These are phyloP conservation scores for Gynandropsis gynandra DNA, from an alignment of 345 rosid species.

Conservation along the genomic window DNA sequence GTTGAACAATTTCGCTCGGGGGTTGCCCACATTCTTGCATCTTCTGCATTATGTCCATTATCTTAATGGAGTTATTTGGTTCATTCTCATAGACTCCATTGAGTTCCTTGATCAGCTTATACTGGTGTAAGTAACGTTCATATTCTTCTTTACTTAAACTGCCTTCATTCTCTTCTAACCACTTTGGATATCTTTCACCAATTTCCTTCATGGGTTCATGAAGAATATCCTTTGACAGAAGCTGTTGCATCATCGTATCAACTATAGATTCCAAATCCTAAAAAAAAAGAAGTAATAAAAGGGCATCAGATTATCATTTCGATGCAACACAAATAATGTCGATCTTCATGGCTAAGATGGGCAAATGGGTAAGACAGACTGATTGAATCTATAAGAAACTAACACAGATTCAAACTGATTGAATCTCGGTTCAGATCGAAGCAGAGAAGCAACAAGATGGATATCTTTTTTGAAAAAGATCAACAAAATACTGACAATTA, in stretches of 20 bases:
- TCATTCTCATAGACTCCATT: conserved; percentile 75
- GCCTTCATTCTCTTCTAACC: conserved; percentile 75
- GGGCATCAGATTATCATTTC: not conserved
- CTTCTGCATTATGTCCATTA: conserved; percentile 89
- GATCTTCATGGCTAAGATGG: too few relatives aligned
- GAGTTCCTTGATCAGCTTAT: conserved; percentile 62
- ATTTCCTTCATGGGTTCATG: conserved; percentile 94
- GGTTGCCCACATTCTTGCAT: conserved; percentile 99
- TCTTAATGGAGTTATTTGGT: conserved; percentile 57
- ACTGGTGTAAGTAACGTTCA: conserved; percentile 55
- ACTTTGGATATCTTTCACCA: conserved; percentile 71
- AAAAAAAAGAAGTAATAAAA: conserved; percentile 3
- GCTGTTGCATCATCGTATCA: conserved; percentile 97
- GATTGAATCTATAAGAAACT: not conserved
- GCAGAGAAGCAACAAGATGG: too few relatives aligned
- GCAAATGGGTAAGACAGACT: too few relatives aligned
- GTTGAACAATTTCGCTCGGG: conserved; percentile 82
- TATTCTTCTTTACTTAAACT: conserved; percentile 63
- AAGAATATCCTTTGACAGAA: conserved; percentile 81
- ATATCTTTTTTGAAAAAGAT: too few relatives aligned
- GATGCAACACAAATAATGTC: too few relatives aligned
- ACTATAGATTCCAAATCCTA: conserved; percentile 91
- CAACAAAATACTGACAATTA: too few relatives aligned
- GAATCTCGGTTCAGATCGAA: too few relatives aligned
- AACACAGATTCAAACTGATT: not conserved